A percentile compares a stretch with the other conserved stretches of the same genome.
These are phyloP conservation scores for Leccinum olivaceopallidum DNA, from an alignment of 768 basidiomycete species.

Conservation along the genomic window DNA sequence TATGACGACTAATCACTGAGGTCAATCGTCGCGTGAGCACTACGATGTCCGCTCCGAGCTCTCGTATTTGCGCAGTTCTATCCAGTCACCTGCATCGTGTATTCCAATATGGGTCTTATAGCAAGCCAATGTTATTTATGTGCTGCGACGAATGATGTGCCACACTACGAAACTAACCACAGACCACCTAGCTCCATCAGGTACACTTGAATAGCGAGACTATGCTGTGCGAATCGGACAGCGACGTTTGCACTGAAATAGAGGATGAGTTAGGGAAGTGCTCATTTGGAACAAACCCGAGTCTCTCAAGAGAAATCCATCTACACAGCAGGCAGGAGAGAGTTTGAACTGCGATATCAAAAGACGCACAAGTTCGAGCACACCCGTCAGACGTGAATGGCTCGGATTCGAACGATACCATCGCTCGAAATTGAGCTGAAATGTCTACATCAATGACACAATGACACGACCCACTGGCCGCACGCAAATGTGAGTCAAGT, in stretches of 20 bases:
- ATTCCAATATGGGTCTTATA: background rate
- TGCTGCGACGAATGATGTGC: background rate
- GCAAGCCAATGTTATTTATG: background rate
- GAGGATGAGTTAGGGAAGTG: no score
- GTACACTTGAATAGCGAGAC: background rate
- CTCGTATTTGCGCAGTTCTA: background rate
- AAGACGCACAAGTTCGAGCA: background rate
- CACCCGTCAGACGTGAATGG: background rate
- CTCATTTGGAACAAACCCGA: no score
- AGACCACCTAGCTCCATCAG: background rate
- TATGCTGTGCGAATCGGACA: background rate
- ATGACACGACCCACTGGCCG: background rate
- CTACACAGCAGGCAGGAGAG: background rate
- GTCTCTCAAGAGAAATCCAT: no score
- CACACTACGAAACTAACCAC: background rate
- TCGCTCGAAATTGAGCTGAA: background rate
- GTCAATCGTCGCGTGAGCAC: background rate
- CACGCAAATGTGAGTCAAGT: background rate
- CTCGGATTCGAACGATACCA: background rate
- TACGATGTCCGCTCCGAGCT: background rate
- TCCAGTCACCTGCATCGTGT: background rate
- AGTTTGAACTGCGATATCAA: background rate
- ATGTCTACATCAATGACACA: background rate
- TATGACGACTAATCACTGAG: conserved; percentile 17
- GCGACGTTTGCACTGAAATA: no score